Evolutionary conservation across 2,329 filamentous ascomycete genomes (phyloP).

Genomic region (Nothophaeocryptopus gaeumannii): DNA sequence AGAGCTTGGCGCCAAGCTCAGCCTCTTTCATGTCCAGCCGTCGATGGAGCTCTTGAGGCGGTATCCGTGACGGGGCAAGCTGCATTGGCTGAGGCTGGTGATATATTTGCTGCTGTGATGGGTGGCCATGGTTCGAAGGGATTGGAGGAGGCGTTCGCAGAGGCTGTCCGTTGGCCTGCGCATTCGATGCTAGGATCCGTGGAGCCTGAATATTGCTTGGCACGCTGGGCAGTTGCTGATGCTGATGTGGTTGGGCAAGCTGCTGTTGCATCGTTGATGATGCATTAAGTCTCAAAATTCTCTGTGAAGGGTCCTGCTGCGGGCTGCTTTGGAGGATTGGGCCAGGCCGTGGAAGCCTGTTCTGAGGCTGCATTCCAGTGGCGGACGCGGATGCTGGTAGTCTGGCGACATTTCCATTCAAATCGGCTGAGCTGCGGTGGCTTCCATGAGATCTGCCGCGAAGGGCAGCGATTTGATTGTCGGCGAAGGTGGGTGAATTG

Average conservation of each 20-base stretch:
- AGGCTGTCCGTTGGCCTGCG: constrained; percentile 3
- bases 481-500: constrained; percentile 21
- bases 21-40: constrained; percentile 6
- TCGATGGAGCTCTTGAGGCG: constrained; percentile 4
- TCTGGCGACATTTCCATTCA: too few relatives aligned
- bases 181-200: background rate
- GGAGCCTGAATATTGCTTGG: background rate
- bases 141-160: background rate
- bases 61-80: constrained; percentile 12
- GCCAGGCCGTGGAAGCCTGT: too few relatives aligned
- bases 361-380: too few relatives aligned
- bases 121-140: constrained; percentile 3
- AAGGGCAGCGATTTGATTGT: constrained; percentile 7
- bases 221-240: constrained; percentile 1
- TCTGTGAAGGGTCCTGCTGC: too few relatives aligned
- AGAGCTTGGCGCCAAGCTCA: background rate
- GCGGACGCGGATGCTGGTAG: too few relatives aligned
- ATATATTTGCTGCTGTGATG: background rate
- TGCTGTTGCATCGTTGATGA: background rate
- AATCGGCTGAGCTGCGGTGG: too few relatives aligned
- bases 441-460: constrained; percentile 1
- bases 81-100: background rate
- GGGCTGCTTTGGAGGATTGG: too few relatives aligned
- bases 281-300: too few relatives aligned
- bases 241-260: background rate